Evolutionary conservation across 139 green algal species (phyloP), one percentile per base, ranked within the genome.

Genomic region (Chlorella sp.): DNA sequence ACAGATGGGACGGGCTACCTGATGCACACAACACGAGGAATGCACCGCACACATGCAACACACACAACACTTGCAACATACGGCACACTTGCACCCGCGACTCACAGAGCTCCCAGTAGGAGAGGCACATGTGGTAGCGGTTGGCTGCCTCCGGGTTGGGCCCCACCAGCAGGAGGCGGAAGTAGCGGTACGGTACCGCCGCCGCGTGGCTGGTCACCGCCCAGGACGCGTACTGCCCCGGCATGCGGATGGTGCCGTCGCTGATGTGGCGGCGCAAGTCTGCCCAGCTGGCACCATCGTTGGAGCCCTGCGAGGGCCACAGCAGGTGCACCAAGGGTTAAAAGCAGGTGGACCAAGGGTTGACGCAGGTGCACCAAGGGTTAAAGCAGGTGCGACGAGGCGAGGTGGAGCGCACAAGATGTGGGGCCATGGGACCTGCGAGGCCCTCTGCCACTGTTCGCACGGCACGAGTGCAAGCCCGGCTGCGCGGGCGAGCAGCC

Each of bases 201-300:
- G 92, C 90, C 14, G 91, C 89, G 60, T 88, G 92, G 7, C 90
- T 90, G 20, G 87, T 69, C 22, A 98, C 89, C 0, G 95, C 92
- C 95, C 95, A 98, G 34, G 92, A 96, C 24, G 91, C 94, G 75
- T 92, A 96, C 88, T 97, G 93, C 0, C 91, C 94, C 19, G 94
- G 89, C 76, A 93, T 73, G 36, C 84, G 85, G n/a, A 98, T 83
- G 32, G 90, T 87, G 13, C 32, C 38, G 89, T 98, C 95, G 73
- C 82, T 81, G 0, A 81, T 30, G 85, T 98, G 95, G 34, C 82
- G 83, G 44, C 88, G 84, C 72, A 98, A 89, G 70, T 92, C 87
- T 0, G 87, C 60, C 95, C 95, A 98, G 24, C 48, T 60, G 19
- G 73, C 14, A 28, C 91, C 89, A 86, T 97, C 91, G 14, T 90